Evolutionary conservation across 1,284 basidiomycete species (phyloP), one percentile per base, ranked within the genome.

Genomic region (Microbotryum scabiosae): DNA sequence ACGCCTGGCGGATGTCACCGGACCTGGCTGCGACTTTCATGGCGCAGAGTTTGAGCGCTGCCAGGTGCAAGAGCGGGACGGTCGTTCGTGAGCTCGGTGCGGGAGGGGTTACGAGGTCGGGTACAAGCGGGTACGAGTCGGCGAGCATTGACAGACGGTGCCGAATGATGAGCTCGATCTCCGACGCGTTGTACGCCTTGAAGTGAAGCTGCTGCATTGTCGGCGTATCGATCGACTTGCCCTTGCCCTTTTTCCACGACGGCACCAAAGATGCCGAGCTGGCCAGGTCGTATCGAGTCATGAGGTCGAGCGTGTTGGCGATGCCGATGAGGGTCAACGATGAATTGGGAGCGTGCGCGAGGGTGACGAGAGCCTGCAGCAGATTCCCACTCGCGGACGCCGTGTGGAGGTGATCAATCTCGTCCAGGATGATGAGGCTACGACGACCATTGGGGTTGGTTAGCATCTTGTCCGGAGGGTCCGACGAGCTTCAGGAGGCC

Each of bases 351-450:
- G 64, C 55, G 49, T 69, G 55, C 21, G 69, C 67, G 44, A 71
- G 58, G n/a, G 66, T 25, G 66, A 77, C 75, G 57, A 78, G 69
- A 36, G 71, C 66, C 62, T 76, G 70, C 54, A 76, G 71, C n/a
- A 77, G 64, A 69, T 75, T 57, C 69, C 73, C 59, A 28, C 52
- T 3, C 14, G 43, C 18, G 1, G 56, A 43, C 36, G 64, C 43
- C 14, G 69, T 67, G 12, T 75, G 65, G 36, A 77, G 67, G 54
- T 76, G 74, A 61, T 78, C 77, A 63, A 78, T 75, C 67, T 78
- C 77, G 64, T 78, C 77, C 46, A 78, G 72, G 9, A 78, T 71
- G 45, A 78, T 70, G 10, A 77, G 67, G 63, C 68, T 70, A 56
- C 5, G 16, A 26, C 4, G 41, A 61, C 45, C 30, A 30, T 30